Percentiles rank a stretch among this genome's conserved stretches.
These are phyloP conservation scores for Stagonosporopsis vannaccii DNA, from an alignment of 2,329 filamentous ascomycete genomes.

Conservation along the genomic window DNA sequence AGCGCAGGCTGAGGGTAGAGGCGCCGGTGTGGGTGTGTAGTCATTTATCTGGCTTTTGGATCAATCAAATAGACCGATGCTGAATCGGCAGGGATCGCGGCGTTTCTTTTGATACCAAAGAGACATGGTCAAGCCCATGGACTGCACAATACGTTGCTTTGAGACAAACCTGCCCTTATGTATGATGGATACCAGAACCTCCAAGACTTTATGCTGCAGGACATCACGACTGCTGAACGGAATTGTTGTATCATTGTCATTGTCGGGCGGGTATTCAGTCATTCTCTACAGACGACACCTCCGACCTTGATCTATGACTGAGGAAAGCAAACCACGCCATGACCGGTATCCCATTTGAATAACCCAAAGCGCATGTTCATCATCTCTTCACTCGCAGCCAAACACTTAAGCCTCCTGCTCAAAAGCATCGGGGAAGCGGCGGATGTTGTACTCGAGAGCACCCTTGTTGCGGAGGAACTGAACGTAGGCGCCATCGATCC, in stretches of 20 bases:
- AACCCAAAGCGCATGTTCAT: conserved; percentile 41
- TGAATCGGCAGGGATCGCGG: conserved; percentile 3
- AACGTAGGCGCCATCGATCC: conserved; percentile 98
- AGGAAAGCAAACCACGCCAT: conserved; percentile 49
- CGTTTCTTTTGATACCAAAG: conserved; percentile 8
- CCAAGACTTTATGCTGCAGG: not conserved
- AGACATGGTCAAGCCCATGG: not conserved
- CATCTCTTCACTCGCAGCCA: conserved; percentile 31
- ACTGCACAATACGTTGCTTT: not conserved
- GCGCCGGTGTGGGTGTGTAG: conserved; percentile 44
- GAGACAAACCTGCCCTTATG: not conserved
- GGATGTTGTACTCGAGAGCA: conserved; percentile 83
- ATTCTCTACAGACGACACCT: conserved; percentile 38
- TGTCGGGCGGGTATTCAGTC: conserved; percentile 40
- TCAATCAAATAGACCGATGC: not conserved
- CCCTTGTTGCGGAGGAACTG: conserved; percentile 98
- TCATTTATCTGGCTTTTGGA: not conserved
- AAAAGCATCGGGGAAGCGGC: conserved; percentile 94
- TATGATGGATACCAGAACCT: not conserved
- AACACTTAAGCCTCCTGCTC: conserved; percentile 48
- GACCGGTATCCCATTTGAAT: conserved; percentile 46
- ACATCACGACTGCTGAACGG: conserved; percentile 5
- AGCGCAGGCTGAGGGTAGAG: conserved; percentile 62
- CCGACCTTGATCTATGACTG: conserved; percentile 45
- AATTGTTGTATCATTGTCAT: conserved; percentile 43